These are phyloP conservation scores for Solanum chmielewskii DNA, from an alignment of 257 asterid genomes.

Conservation along the genomic window DNA sequence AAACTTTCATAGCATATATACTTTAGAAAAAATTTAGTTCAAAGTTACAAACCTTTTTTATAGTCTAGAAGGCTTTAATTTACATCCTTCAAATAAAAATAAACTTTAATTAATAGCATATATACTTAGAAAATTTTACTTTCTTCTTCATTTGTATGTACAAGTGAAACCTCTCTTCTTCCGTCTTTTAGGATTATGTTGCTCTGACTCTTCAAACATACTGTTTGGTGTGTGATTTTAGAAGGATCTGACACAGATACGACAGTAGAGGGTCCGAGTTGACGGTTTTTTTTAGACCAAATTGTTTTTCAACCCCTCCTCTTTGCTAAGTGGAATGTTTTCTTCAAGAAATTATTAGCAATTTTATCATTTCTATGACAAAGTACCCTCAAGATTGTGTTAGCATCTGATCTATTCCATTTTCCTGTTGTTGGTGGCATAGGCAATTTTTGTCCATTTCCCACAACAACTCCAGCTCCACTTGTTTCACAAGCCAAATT, in stretches of 20 bases:
- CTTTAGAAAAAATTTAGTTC: not conserved
- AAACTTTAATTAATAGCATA: not conserved
- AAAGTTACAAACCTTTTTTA: not conserved
- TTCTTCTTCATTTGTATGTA: not conserved
- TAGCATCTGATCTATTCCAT: constrained; percentile 81
- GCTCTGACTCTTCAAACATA: not conserved
- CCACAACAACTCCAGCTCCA: constrained; percentile 38
- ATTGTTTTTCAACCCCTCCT: constrained; percentile 30
- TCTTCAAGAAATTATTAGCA: constrained; percentile 64
- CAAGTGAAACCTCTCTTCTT: not conserved
- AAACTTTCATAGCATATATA: not conserved
- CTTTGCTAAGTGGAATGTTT: constrained; percentile 70
- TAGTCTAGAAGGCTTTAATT: not conserved
- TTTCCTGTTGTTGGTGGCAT: constrained; percentile 88
- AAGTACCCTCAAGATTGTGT: constrained; percentile 68
- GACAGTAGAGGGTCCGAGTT: not conserved
- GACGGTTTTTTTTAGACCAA: not conserved
- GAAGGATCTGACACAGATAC: not conserved
- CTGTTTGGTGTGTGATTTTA: not conserved
- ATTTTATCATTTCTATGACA: constrained; percentile 69
- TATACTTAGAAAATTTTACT: not conserved
- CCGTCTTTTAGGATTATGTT: not conserved
- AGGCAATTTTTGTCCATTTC: constrained; percentile 53
- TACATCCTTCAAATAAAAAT: not conserved
- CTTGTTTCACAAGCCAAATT: constrained; percentile 65